phyloP scores from a whole-genome alignment of 139 green algal species.

The Micractinium sp. region DNA sequence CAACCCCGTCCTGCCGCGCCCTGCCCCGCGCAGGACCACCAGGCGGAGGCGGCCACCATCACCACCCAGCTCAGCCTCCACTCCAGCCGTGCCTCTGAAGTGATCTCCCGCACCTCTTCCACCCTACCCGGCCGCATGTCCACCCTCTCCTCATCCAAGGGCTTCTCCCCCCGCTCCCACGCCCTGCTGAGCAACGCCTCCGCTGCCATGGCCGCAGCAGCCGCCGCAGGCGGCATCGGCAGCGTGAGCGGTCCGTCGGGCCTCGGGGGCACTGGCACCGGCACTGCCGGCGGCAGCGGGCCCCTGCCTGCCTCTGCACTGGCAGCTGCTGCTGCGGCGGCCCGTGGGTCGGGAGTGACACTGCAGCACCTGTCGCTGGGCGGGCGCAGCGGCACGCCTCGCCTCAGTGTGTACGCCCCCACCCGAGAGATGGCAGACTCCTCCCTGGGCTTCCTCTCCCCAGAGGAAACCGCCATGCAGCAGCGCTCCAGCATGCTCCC shows the following conservation, averaged over 20 bases:
- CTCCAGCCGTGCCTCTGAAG: not conserved
- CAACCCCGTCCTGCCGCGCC: not conserved
- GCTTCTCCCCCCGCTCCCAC: not conserved
- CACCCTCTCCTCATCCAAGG: not conserved
- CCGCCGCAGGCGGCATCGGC: too few species aligned
- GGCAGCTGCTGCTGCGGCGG: not conserved
- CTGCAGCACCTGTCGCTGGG: slow-evolving; percentile 4
- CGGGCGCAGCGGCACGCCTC: not conserved
- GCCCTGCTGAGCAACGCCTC: not conserved
- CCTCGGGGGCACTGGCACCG: not conserved
- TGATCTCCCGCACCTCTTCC: not conserved
- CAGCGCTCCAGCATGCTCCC: not conserved
- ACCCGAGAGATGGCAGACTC: not conserved
- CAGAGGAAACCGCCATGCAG: not conserved
- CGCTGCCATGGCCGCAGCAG: not conserved
- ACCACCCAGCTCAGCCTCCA: not conserved
- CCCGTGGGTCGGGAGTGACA: not conserved
- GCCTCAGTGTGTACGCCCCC: not conserved
- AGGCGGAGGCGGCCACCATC: not conserved
- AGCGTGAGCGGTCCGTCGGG: not conserved
- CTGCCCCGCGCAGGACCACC: not conserved
- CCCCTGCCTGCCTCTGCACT: not conserved
- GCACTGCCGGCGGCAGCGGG: not conserved
- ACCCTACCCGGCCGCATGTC: not conserved
- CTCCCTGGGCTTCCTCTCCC: slow-evolving; percentile 17